Base-by-base conservation (phyloP, 2,329 filamentous ascomycete species). In the Colletotrichum chlorophyti region DNA sequence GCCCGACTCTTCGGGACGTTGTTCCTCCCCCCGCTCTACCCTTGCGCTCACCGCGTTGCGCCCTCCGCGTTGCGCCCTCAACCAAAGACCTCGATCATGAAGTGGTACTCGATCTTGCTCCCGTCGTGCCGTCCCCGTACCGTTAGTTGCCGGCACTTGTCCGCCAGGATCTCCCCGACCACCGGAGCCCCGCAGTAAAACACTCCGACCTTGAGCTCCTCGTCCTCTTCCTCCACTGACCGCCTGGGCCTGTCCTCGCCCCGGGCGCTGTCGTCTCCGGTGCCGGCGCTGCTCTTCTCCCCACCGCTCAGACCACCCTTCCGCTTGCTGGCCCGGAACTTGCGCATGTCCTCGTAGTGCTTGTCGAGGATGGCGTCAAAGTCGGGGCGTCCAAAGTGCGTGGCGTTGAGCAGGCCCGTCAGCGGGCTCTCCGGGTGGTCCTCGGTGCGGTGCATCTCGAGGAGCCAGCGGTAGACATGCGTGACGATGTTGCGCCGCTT, bases 11-110 rank as follows among this genome's bases (percentile, higher is more conserved):
- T n/a, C n/a, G n/a, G n/a, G n/a, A n/a, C n/a, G n/a, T n/a, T n/a
- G n/a, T n/a, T n/a, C n/a, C n/a, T n/a, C n/a, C n/a, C n/a, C n/a
- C n/a, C n/a, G n/a, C n/a, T n/a, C n/a, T n/a, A n/a, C n/a, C n/a
- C n/a, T n/a, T n/a, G n/a, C n/a, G n/a, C n/a, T n/a, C n/a, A n/a
- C n/a, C n/a, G n/a, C n/a, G n/a, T n/a, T n/a, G n/a, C n/a, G n/a
- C n/a, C n/a, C n/a, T n/a, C n/a, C n/a, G n/a, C n/a, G n/a, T n/a
- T n/a, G n/a, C 24, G 4, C 21, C 12, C 14, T 48, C 23, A 81
- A 3, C 76, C 79, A 71, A 85, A 85, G 0, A 85, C 81, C 63
- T 85, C 83, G 53, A 83, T 82, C 76, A 83, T 81, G 50, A 85
- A 85, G 50, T 81, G 74, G 66, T 85, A 85, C 65, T 83, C 73